Percentiles rank a stretch among this genome's conserved stretches.
Evolutionary conservation across 768 basidiomycete species (phyloP).

Genomic region (Phylloporus rhodoxanthus): DNA sequence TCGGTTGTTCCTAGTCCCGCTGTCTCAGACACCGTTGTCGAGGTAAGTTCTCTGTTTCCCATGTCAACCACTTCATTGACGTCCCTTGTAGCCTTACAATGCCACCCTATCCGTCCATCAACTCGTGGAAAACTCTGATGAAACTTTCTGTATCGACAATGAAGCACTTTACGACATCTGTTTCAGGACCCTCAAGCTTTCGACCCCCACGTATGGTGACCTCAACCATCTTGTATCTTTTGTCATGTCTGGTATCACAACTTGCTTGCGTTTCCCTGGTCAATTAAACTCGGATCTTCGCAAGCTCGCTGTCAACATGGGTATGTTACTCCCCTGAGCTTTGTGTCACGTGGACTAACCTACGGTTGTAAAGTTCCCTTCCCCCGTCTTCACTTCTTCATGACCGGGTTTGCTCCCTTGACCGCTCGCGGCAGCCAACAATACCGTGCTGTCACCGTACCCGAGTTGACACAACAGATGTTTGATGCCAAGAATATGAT

Average conservation of each 20-base stretch:
- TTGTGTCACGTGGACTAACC: constrained; percentile 1
- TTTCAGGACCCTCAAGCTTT: constrained; percentile 95
- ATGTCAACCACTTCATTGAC: constrained; percentile 1
- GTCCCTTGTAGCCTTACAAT: constrained; percentile 78
- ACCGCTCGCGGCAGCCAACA: constrained; percentile 92
- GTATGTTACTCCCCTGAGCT: constrained; percentile 37
- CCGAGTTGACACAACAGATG: constrained; percentile 98
- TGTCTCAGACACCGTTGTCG: constrained; percentile 98
- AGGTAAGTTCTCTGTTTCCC: constrained; percentile 41
- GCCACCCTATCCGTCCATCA: constrained; percentile 98
- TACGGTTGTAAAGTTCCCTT: constrained; percentile 64
- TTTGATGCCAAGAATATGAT: constrained; percentile 99
- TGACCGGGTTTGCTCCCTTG: constrained; percentile 92
- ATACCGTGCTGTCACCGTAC: constrained; percentile 95
- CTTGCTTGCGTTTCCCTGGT: constrained; percentile 98
- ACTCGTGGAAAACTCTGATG: constrained; percentile 98
- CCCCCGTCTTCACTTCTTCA: constrained; percentile 99
- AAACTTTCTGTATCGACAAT: constrained; percentile 99
- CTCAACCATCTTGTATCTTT: constrained; percentile 97
- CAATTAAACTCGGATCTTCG: constrained; percentile 98
- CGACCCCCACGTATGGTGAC: constrained; percentile 93
- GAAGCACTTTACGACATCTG: constrained; percentile 99
- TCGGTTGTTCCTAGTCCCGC: constrained; percentile 97
- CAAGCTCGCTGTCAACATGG: constrained; percentile 99
- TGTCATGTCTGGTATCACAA: constrained; percentile 98